Conservation (phyloP, 2,329 filamentous ascomycete species). For the Fusarium pininemorale region DNA sequence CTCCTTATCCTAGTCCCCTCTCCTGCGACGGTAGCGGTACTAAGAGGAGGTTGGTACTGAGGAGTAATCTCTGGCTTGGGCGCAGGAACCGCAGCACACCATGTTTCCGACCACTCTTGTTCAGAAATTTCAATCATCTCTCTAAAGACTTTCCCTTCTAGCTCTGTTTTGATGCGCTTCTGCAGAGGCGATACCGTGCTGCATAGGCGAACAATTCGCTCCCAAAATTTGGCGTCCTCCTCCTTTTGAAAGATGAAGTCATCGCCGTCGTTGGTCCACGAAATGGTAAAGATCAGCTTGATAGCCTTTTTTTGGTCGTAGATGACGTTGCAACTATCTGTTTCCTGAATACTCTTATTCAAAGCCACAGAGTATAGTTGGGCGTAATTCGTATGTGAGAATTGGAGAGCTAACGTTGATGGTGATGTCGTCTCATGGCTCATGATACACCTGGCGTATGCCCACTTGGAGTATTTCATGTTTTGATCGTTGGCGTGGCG, state of each 20-base stretch:
- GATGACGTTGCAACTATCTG: neutral
- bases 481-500: fast-evolving
- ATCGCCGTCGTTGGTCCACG: neutral
- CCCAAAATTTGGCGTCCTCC: neutral
- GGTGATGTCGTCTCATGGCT: neutral
- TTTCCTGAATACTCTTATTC: neutral
- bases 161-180: neutral
- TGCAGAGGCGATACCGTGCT: neutral
- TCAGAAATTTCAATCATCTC: neutral
- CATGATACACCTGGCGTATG: neutral
- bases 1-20: neutral
- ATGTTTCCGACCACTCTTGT: neutral
- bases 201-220: neutral
- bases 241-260: neutral
- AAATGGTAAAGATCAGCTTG: neutral
- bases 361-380: neutral
- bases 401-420: neutral
- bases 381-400: neutral
- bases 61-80: neutral
- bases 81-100: neutral
- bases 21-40: neutral
- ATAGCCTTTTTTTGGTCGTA: neutral
- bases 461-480: neutral
- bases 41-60: neutral
- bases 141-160: neutral